Percentiles rank a stretch among this genome's conserved stretches.
Evolutionary conservation across 73 alveolate genomes (phyloP).

Genomic region (Paramecium bursaria): DNA sequence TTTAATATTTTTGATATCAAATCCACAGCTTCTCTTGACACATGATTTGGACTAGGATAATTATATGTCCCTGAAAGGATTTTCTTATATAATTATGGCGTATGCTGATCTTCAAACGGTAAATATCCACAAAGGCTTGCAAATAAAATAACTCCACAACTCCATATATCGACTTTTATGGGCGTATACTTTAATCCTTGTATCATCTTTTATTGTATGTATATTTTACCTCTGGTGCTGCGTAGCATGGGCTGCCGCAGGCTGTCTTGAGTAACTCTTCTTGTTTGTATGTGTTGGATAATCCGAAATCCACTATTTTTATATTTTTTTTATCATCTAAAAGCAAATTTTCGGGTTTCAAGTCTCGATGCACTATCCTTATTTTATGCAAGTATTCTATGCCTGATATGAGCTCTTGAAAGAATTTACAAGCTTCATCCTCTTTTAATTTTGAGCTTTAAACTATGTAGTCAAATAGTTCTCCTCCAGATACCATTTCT

Average conservation of each 20-base stretch:
- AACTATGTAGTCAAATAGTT: conserved; percentile 60
- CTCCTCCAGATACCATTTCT: conserved; percentile 64
- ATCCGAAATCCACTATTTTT: conserved; percentile 95
- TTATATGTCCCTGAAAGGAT: conserved; percentile 61
- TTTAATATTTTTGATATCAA: conserved; percentile 80
- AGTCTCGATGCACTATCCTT: conserved; percentile 92
- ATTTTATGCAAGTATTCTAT: conserved; percentile 91
- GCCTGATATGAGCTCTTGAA: conserved; percentile 90
- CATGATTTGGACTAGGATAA: conserved; percentile 87
- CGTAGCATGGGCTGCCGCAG: conserved; percentile 94
- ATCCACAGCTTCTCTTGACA: conserved; percentile 86
- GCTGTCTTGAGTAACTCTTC: conserved; percentile 92
- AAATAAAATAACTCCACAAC: conserved; percentile 93
- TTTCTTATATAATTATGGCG: conserved; percentile 63
- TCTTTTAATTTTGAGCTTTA: conserved; percentile 80
- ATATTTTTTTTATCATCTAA: conserved; percentile 88
- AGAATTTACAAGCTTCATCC: conserved; percentile 92
- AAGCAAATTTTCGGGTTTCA: conserved; percentile 96
- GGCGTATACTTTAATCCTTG: conserved; percentile 92
- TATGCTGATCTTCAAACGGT: conserved; percentile 85
- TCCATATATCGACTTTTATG: conserved; percentile 92
- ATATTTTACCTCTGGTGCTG: conserved; percentile 85
- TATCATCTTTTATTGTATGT: conserved; percentile 78
- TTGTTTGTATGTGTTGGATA: conserved; percentile 86
- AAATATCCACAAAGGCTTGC: conserved; percentile 96